Evolutionary conservation across 148 eudicot genomes (phyloP), one percentile per base, ranked within the genome.

Genomic region (Camellia granthamiana): DNA sequence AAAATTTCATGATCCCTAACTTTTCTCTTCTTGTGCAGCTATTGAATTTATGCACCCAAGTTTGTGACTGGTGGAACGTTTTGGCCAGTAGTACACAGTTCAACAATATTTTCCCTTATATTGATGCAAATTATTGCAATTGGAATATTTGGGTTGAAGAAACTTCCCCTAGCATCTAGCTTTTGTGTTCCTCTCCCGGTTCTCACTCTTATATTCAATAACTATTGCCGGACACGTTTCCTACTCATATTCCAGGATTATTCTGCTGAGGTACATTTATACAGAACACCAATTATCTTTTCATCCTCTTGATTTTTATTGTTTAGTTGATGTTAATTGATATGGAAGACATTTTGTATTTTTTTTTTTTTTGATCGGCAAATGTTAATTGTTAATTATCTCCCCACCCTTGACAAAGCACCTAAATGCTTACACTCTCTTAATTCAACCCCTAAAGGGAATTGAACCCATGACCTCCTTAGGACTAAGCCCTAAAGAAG

Each of bases 91-190:
- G 91, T 95, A 77, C 94, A 90, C 82, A 86, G 84, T 77, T 89
- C 93, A 64, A 92, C 88, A 10, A 90, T 95, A 79, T 91, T 90
- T 83, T 89, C 97, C 21, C 83, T 95, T 83, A 77, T 93, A 69
- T 87, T 95, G 84, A 95, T 95, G 98, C 97, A 93, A 49, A 74
- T 91, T 10, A 93, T 95, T 78, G 97, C 98, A 19, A 79, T 95
- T 23, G 98, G 98, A 63, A 84, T 88, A 67, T 95, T 95, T 81
- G 91, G 90, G 76, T 83, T 95, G 79, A 95, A 95, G 89, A 80
- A 87, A 74, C 86, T 93, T 62, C 90, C 98, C 64, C 63, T 93
- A 23, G 97, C 97, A 64, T 89, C 97, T 65, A 90, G 84, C 85
- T 82, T 90, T 30, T 87, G 68, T 43, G 78, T 87, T 80, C 98